Evolutionary conservation across 1,139 yeast genomes (phyloP).

Genomic region (Scheffersomyces illinoinensis): DNA sequence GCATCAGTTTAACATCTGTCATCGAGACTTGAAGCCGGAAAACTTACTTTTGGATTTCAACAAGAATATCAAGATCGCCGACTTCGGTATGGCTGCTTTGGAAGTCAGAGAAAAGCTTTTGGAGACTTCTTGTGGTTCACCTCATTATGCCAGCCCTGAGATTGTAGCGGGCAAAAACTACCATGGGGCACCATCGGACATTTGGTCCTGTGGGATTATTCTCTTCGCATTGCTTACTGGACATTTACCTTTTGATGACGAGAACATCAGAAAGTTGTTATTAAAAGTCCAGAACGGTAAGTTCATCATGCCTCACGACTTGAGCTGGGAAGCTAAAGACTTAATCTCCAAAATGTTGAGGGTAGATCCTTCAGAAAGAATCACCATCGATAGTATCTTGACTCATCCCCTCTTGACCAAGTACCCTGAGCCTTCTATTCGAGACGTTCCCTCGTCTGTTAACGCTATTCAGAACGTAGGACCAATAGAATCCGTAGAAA

Average conservation of each 20-base stretch:
- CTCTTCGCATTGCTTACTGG: slow-evolving; percentile 92
- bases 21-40: slow-evolving; percentile 95
- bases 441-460: slow-evolving; percentile 15
- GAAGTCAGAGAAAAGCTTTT: slow-evolving; percentile 82
- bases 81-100: slow-evolving; percentile 99
- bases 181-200: slow-evolving; percentile 96
- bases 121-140: slow-evolving; percentile 97
- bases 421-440: slow-evolving; percentile 51
- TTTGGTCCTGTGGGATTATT: slow-evolving; percentile 98
- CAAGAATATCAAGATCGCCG: slow-evolving; percentile 92
- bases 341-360: slow-evolving; percentile 78
- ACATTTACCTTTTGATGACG: slow-evolving; percentile 95
- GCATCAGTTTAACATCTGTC: slow-evolving; percentile 92
- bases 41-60: slow-evolving; percentile 83
- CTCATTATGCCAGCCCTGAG: slow-evolving; percentile 98
- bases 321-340: slow-evolving; percentile 84
- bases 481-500: slow-evolving; percentile 51
- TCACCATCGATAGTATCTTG: slow-evolving; percentile 70
- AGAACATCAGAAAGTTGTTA: slow-evolving; percentile 80
- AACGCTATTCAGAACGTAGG: slow-evolving; percentile 36
- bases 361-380: slow-evolving; percentile 77
- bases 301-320: slow-evolving; percentile 77
- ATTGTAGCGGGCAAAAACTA: slow-evolving; percentile 92
- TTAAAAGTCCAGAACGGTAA: slow-evolving; percentile 90
- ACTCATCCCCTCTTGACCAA: slow-evolving; percentile 78